Percentiles rank a stretch among this genome's conserved stretches.
Evolutionary conservation across 2,329 filamentous ascomycete genomes (phyloP).

Genomic region (Colletotrichum incanum): DNA sequence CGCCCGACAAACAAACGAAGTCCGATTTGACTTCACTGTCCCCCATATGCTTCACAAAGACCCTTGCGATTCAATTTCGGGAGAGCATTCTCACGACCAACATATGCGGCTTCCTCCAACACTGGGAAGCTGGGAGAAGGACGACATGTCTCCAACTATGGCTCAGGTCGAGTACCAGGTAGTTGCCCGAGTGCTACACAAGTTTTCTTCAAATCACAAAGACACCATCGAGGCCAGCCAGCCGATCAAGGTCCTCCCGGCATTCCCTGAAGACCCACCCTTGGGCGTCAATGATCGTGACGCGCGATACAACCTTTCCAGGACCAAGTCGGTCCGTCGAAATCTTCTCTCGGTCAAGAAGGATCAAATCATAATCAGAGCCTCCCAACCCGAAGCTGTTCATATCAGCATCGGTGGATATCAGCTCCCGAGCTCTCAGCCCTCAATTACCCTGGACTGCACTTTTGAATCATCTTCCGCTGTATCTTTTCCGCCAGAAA

Average conservation of each 20-base stretch:
- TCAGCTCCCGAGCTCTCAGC: slow-evolving; percentile 58
- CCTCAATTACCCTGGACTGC: slow-evolving; percentile 60
- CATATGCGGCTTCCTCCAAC: slow-evolving; percentile 70
- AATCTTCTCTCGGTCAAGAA: slow-evolving; percentile 66
- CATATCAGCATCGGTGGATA: slow-evolving; percentile 66
- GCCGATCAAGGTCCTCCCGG: slow-evolving; percentile 67
- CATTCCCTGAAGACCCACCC: slow-evolving; percentile 65
- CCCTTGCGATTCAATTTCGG: slow-evolving; percentile 67
- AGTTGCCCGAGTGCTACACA: slow-evolving; percentile 60
- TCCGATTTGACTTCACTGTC: slow-evolving; percentile 73
- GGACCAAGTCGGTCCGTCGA: slow-evolving; percentile 68
- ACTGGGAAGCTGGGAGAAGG: slow-evolving; percentile 66
- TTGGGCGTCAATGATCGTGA: slow-evolving; percentile 64
- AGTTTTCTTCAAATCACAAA: slow-evolving; percentile 42
- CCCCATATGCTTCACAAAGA: slow-evolving; percentile 70
- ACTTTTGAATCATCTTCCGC: slow-evolving; percentile 61
- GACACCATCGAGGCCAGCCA: slow-evolving; percentile 59
- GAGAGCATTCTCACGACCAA: slow-evolving; percentile 63
- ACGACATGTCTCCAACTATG: slow-evolving; percentile 71
- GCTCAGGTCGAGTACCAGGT: slow-evolving; percentile 67
- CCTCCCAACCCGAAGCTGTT: slow-evolving; percentile 63
- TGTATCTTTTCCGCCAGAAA: slow-evolving; percentile 62
- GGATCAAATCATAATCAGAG: slow-evolving; percentile 63
- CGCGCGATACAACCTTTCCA: slow-evolving; percentile 64
- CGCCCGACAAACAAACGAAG: slow-evolving; percentile 61